Base-by-base conservation (phyloP, 495 filamentous ascomycete genomes). In the Collariella sp. region DNA sequence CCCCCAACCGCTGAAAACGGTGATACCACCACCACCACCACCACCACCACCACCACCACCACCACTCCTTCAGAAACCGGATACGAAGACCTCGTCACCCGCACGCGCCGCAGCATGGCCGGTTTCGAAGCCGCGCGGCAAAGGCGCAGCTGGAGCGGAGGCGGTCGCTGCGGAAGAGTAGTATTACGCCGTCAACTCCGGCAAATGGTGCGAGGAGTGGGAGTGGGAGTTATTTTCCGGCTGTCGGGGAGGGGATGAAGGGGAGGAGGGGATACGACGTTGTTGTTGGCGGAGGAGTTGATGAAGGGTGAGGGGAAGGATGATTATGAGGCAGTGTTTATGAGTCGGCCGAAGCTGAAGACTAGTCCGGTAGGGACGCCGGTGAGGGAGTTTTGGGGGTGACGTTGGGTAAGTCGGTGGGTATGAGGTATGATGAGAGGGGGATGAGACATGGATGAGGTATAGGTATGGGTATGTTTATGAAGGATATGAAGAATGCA, bases 271-370 rank as follows among this genome's bases (percentile, higher is more conserved):
- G 59, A 64, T 35, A 60, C 55, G 26, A 72, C 52, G 46, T 24
- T 55, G 52, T 13, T 67, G 46, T 34, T 67, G 20, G 57, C 58
- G 9, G 67, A 67, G 55, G 64, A 66, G 55, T 38, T 67, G 54
- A 47, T 67, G 34, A 62, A 34, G 19, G 66, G 56, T n/a, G 80
- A 84, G 46, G 83, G 83, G 15, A 86, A 87, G 52, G 88, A 91
- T 63, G 84, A 85, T 59, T 90, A 93, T 63, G 84, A 86, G 45
- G 86, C 84, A 47, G 83, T 96, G 1, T 96, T 96, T 69, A 89
- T 83, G 70, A 89, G 87, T 36, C 69, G 90, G 55, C 90, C 90
- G 1, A 86, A 83, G 57, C 77, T 96, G 50, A 85, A 83, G 49
- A 76, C 75, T 7, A 94, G 89, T 70, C 87, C 88, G n/a, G 67